Evolutionary conservation across 192 early-diverging fungal species (phyloP).

Genomic region (Coemansia sp.): DNA sequence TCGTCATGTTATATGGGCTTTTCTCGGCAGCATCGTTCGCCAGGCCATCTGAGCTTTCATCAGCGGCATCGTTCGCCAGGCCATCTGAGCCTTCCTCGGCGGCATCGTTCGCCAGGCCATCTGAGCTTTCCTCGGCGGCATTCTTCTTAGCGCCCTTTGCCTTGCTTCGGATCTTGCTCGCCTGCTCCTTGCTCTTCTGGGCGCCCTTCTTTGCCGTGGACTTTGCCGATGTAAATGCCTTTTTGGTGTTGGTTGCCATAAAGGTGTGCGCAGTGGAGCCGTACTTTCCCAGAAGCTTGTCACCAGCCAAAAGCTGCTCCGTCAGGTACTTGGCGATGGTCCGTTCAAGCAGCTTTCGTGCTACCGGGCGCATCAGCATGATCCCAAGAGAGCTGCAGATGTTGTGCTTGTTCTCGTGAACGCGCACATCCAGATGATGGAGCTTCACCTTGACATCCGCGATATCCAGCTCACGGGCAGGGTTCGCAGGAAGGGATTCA

Average conservation of each 20-base stretch:
- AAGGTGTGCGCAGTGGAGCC: slow-evolving; percentile 22
- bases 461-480: slow-evolving; percentile 41
- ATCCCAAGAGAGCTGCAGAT: slow-evolving; percentile 36
- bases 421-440: slow-evolving; percentile 31
- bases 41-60: neutral
- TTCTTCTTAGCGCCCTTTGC: slow-evolving; percentile 14
- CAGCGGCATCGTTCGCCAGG: neutral
- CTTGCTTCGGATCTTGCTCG: slow-evolving; percentile 9
- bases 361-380: slow-evolving; percentile 34
- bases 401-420: slow-evolving; percentile 50
- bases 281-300: slow-evolving; percentile 39
- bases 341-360: slow-evolving; percentile 34
- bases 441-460: slow-evolving; percentile 45
- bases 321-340: slow-evolving; percentile 37
- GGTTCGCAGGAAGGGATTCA: neutral
- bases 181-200: slow-evolving; percentile 28
- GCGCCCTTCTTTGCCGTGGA: slow-evolving; percentile 26
- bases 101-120: neutral
- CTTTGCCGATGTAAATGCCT: slow-evolving; percentile 25
- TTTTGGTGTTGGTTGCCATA: slow-evolving; percentile 20
- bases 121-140: neutral
- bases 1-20: neutral
- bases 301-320: slow-evolving; percentile 26
- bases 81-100: neutral
- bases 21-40: neutral